phyloP scores from a whole-genome alignment of 495 filamentous ascomycete species.

The Jackrogersella multiformis region DNA sequence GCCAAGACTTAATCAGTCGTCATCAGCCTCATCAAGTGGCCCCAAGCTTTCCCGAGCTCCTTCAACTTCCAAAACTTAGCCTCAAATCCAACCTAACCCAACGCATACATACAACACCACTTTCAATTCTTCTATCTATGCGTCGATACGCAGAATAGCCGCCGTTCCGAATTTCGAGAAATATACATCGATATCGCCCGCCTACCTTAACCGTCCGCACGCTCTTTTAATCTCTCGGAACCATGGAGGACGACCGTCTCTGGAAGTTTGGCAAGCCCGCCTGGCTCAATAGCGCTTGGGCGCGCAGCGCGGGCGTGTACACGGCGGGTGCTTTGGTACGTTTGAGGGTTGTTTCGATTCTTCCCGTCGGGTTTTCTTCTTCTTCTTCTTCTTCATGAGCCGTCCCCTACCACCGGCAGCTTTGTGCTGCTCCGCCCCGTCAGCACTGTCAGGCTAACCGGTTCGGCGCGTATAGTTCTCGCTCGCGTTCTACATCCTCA shows the following conservation, averaged over 20 bases:
- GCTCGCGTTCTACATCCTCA: slow-evolving; percentile 93
- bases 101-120: not conserved
- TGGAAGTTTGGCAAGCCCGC: slow-evolving; percentile 82
- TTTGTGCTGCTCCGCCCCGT: too few relatives aligned
- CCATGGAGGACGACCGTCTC: slow-evolving; percentile 71
- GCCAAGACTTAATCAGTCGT: slow-evolving; percentile 25
- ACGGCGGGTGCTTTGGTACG: slow-evolving; percentile 84
- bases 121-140: not conserved
- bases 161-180: not conserved
- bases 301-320: slow-evolving; percentile 85
- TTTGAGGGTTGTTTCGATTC: slow-evolving; percentile 5
- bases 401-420: too few relatives aligned
- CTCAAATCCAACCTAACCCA: not conserved
- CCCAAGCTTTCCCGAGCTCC: slow-evolving; percentile 3
- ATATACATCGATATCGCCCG: not conserved
- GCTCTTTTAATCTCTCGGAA: not conserved
- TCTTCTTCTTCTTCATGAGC: not conserved
- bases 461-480: slow-evolving; percentile 81
- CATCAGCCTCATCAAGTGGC: slow-evolving; percentile 29
- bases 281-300: slow-evolving; percentile 89
- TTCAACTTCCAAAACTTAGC: not conserved
- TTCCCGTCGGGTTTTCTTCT: not conserved
- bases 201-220: not conserved
- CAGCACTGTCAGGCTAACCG: too few relatives aligned
- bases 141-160: not conserved